These are phyloP conservation scores for Aureobasidium lini DNA, from an alignment of 2,329 filamentous ascomycete genomes.

Conservation along the genomic window DNA sequence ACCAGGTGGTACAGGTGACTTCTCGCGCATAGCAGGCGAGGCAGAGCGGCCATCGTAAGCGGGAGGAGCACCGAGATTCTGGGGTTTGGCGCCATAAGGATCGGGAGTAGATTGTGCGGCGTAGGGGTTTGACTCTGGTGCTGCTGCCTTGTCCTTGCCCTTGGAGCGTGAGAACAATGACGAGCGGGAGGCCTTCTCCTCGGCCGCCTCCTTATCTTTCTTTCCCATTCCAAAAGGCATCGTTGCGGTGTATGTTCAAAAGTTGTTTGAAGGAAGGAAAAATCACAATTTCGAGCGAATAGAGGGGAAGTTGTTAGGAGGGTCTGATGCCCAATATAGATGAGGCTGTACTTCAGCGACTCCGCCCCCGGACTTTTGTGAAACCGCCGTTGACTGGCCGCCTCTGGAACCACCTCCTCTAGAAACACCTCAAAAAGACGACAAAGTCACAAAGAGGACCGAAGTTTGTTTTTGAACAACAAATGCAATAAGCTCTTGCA, in stretches of 20 bases:
- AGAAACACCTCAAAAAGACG: neutral
- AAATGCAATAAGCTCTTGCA: neutral
- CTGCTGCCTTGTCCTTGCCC: conserved; percentile 41
- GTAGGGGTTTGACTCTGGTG: conserved; percentile 48
- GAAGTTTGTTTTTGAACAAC: neutral
- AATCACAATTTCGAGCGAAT: neutral
- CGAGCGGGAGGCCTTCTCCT: conserved; percentile 45
- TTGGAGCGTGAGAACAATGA: conserved; percentile 53
- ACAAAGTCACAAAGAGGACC: neutral
- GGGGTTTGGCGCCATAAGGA: conserved; percentile 42
- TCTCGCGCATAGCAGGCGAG: conserved; percentile 35
- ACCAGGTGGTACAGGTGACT: conserved; percentile 37
- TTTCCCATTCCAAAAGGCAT: conserved; percentile 43
- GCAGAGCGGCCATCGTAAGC: conserved; percentile 25
- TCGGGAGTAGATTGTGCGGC: conserved; percentile 42
- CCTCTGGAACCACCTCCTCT: neutral
- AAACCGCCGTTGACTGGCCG: neutral
- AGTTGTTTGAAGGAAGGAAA: neutral
- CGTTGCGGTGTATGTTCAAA: neutral
- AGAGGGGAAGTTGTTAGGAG: neutral
- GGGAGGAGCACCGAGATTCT: conserved; percentile 28
- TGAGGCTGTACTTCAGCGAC: neutral
- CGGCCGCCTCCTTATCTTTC: conserved; percentile 44
- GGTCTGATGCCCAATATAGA: conserved; percentile 9
- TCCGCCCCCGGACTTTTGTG: conserved; percentile 13